Evolutionary conservation across 805 yeast genomes (phyloP).

Genomic region (Scheffersomyces stipitis): DNA sequence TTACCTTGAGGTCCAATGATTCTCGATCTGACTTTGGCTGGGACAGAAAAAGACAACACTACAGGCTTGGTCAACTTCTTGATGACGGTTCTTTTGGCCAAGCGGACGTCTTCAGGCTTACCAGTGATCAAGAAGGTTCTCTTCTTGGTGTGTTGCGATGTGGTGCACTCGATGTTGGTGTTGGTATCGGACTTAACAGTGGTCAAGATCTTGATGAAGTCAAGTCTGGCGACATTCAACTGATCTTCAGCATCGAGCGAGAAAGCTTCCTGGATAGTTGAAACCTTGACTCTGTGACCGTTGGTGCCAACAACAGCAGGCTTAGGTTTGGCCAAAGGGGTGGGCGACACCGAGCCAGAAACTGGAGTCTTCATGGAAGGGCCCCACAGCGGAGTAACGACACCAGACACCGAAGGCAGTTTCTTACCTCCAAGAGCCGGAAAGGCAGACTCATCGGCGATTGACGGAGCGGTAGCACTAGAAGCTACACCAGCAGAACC

Average conservation of each 20-base stretch:
- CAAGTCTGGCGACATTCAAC: slow-evolving; percentile 58
- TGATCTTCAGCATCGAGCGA: slow-evolving; percentile 71
- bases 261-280: slow-evolving; percentile 75
- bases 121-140: slow-evolving; percentile 87
- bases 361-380: slow-evolving; percentile 26
- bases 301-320: slow-evolving; percentile 14
- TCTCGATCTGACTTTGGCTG: slow-evolving; percentile 71
- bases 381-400: slow-evolving; percentile 40
- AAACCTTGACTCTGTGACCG: slow-evolving; percentile 43
- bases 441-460: slow-evolving; percentile 56
- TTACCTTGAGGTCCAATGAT: slow-evolving; percentile 89
- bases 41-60: slow-evolving; percentile 58
- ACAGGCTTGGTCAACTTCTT: slow-evolving; percentile 78
- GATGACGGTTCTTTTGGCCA: slow-evolving; percentile 74
- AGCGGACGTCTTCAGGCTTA: slow-evolving; percentile 58
- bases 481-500: slow-evolving; percentile 8
- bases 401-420: slow-evolving; percentile 25
- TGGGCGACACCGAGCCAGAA: slow-evolving; percentile 15
- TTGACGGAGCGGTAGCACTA: slow-evolving; percentile 34
- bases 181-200: slow-evolving; percentile 58
- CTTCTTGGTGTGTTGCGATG: slow-evolving; percentile 69
- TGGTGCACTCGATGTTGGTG: slow-evolving; percentile 79
- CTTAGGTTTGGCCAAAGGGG: slow-evolving; percentile 14
- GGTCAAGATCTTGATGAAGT: slow-evolving; percentile 65
- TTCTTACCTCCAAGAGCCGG: slow-evolving; percentile 61